Percentiles rank a stretch among this genome's conserved stretches.
Evolutionary conservation across 331 rosid genomes (phyloP).

Genomic region (Stylosanthes scabra): DNA sequence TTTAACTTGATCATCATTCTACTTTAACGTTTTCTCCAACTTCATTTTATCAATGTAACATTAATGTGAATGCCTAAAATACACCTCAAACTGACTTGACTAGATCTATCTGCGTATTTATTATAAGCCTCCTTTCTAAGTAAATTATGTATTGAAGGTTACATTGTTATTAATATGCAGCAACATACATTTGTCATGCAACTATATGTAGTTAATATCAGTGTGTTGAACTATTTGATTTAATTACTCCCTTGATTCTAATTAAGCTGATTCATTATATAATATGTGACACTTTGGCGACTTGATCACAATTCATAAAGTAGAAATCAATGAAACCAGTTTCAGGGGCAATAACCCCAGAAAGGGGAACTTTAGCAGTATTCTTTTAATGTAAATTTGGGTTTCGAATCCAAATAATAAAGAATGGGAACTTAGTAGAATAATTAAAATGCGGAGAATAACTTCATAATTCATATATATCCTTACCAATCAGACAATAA

Average conservation of each 20-base stretch:
- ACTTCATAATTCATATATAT: neutral
- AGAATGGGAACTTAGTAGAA: too few species aligned
- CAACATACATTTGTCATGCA: neutral
- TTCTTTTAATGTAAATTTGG: too few species aligned
- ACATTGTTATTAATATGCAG: neutral
- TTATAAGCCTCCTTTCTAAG: neutral
- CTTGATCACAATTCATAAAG: neutral
- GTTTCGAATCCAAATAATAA: too few species aligned
- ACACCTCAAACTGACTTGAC: neutral
- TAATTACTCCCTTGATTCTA: neutral
- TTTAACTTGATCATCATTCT: neutral
- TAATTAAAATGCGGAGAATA: constrained; percentile 1
- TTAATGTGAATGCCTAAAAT: constrained; percentile 3
- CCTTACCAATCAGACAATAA: too few species aligned
- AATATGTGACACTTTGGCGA: neutral
- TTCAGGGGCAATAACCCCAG: neutral
- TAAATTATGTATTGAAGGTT: neutral
- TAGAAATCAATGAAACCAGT: neutral
- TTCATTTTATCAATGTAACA: too few species aligned
- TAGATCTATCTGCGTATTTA: neutral
- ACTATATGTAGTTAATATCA: neutral
- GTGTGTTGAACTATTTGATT: neutral
- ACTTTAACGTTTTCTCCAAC: neutral
- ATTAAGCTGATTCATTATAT: neutral
- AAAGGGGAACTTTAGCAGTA: neutral